phyloP scores from a whole-genome alignment of 345 rosid genomes.

The Stellera chamaejasme region DNA sequence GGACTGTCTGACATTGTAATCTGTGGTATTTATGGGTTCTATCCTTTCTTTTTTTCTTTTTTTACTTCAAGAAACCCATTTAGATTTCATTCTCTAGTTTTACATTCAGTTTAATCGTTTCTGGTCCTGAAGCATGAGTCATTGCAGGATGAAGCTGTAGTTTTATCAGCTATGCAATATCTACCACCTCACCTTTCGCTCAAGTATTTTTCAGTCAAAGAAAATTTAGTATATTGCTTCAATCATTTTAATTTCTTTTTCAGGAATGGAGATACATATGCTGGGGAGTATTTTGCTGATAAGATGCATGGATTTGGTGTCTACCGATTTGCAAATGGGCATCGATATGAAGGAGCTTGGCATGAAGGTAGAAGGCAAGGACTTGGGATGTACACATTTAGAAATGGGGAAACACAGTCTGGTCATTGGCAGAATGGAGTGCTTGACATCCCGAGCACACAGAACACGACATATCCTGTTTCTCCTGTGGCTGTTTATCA shows the following conservation, averaged over 20 bases:
- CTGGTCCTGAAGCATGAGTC: neutral
- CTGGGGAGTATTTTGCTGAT: slow-evolving; percentile 97
- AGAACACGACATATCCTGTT: slow-evolving; percentile 44
- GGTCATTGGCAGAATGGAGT: slow-evolving; percentile 97
- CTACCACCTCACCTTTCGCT: too few species aligned
- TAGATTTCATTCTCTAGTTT: neutral
- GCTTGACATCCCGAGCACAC: slow-evolving; percentile 81
- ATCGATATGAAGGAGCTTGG: slow-evolving; percentile 96
- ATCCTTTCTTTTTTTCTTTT: too few species aligned
- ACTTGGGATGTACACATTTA: slow-evolving; percentile 92
- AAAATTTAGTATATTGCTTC: neutral
- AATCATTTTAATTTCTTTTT: neutral
- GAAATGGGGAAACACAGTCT: slow-evolving; percentile 89
- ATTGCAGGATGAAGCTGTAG: neutral
- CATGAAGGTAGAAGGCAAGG: slow-evolving; percentile 97
- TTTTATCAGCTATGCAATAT: neutral
- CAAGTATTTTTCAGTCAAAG: too few species aligned
- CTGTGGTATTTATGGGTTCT: too few species aligned
- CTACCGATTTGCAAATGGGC: slow-evolving; percentile 81
- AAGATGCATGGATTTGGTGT: slow-evolving; percentile 98
- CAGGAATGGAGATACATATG: slow-evolving; percentile 88
- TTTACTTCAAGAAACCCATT: too few species aligned
- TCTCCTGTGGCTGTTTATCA: slow-evolving; percentile 77
- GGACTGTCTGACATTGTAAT: too few species aligned
- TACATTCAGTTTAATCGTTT: neutral